Evolutionary conservation across 148 eudicot species (phyloP).

Genomic region (Dianthus caryophyllus): DNA sequence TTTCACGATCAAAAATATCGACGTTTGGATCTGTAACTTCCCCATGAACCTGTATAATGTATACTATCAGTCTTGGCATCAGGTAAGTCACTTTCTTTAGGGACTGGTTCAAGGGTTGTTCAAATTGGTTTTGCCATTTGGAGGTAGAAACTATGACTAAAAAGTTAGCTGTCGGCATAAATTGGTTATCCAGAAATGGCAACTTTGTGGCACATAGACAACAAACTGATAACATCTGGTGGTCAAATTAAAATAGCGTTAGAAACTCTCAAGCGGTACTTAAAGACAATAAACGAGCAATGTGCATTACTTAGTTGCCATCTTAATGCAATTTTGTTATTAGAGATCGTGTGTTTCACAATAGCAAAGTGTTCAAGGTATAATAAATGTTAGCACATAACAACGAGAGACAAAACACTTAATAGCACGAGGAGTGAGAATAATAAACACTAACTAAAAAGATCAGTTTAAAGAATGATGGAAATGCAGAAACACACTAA

Average conservation of each 20-base stretch:
- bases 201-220: no score
- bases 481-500: background rate
- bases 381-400: background rate
- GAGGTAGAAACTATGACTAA: background rate
- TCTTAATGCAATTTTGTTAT: background rate
- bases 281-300: background rate
- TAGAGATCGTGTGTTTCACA: background rate
- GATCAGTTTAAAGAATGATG: background rate
- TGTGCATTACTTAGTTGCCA: background rate
- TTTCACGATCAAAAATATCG: slow-evolving; percentile 94
- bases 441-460: no score
- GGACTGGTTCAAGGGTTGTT: no score
- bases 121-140: background rate
- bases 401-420: background rate
- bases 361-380: background rate
- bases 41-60: slow-evolving; percentile 73
- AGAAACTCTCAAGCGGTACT: background rate
- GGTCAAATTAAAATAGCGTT: no score
- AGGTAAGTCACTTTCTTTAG: no score
- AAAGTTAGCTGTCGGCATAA: background rate
- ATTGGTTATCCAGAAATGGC: background rate
- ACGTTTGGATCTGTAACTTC: slow-evolving; percentile 82
- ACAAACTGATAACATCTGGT: no score
- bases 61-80: slow-evolving; percentile 1
- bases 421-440: no score